Evolutionary conservation across 1,139 yeast species (phyloP), one percentile per base, ranked within the genome.

Genomic region (Hansenula lynferdii): DNA sequence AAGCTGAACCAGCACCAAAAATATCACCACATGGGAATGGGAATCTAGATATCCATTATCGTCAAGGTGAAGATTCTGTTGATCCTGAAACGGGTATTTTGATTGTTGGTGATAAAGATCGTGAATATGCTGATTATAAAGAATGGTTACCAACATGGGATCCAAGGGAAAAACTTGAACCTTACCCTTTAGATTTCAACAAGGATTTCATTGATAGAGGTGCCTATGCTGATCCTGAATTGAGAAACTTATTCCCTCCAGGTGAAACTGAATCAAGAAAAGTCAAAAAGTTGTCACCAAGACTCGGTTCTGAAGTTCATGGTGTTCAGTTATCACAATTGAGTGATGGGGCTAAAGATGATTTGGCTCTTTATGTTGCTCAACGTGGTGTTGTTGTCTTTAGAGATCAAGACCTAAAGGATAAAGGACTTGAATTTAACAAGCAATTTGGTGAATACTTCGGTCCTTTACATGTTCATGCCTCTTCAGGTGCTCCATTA

Each of bases 401-500:
- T 62, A 68, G 85, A 54, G 73, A 77, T 45, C 89, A 81, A 59
- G 80, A 83, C 51, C 71, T 80, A 45, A 71, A 77, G 35, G 65
- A 67, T 29, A 61, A 72, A 43, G 85, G 85, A 29, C 77, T 83
- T 8, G 65, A 65, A 31, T 73, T 65, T 46, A 69, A 72, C 35
- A 70, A 66, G 34, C 67, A 72, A n/a, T 74, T 73, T 53, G 86
- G 83, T 24, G 65, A 65, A 37, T 72, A 79, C 56, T 83, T 71
- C 60, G 90, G 90, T 12, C 76, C 77, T 10, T 67, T 81, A 38
- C 92, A 83, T 61, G 70, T 77, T 40, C 92, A 84, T 54, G 86
- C 89, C 35, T 79, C 86, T 4, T 76, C 85, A 8, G 85, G 86
- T 10, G 72, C 84, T 8, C 90, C 90, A 26, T 62, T 64, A 41